Evolutionary conservation across 148 eudicot species (phyloP), one percentile per base, ranked within the genome.

Genomic region (Bassia scoparia): DNA sequence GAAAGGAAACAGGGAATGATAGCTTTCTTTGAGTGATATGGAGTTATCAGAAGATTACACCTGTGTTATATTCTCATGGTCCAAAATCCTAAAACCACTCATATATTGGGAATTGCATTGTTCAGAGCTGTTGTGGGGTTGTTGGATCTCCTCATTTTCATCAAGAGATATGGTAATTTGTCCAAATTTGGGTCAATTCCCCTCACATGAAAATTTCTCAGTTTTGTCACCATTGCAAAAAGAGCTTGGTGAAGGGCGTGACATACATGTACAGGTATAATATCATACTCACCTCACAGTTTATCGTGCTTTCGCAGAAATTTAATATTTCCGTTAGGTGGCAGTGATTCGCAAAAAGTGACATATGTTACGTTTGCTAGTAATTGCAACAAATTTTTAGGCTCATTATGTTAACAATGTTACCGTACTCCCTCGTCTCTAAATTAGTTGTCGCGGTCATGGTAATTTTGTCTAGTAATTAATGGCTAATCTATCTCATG

Each of bases 31-130:
- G 60, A 75, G 74, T 16, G 98, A 95, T 18, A 95, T 95, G 83
- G 96, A 91, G 77, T 81, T 83, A 26, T 91, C 91, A 20, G 98
- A 95, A 85, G 98, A 95, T 63, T 95, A 95, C 31, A 95, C 98
- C 44, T 86, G 98, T 69, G 97, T 95, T 33, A 95, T 91, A 62
- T n/a, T 80, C 90, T 70, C 97, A 87, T 78, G 98, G 98, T 3
- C 98, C 97, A 17, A 95, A n/a, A 92, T 70, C 97, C 98, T 11
- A 91, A 76, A 72, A 91, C 92, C 1, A 91, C 91, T 14, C 97
- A 87, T 35, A 95, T 95, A 21, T 77, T 77, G 93, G 89, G 68
- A 83, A 95, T 72, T 89, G 86, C 71, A 78, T 95, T 79, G 87
- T 95, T 56, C 89, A 89, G 68, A 83, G 84, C 38, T 84, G 90